phyloP scores from a whole-genome alignment of 108 stramenopile species.

The Poteriospumella lacustris region DNA sequence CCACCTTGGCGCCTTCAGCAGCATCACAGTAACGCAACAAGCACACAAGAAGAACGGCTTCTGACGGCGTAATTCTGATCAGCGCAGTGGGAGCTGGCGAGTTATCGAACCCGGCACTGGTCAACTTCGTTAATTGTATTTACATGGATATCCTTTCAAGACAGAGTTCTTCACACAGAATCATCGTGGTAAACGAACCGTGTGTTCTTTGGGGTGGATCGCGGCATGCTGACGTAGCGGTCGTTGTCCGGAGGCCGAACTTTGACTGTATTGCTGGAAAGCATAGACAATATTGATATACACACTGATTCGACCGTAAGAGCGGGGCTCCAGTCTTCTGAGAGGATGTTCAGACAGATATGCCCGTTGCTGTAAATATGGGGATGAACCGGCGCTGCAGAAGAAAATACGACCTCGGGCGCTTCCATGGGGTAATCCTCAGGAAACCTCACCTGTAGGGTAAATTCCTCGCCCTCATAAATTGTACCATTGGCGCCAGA shows the following conservation, averaged over 20 bases:
- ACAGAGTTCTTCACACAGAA: constrained; percentile 22
- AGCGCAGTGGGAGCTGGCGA: too few species aligned
- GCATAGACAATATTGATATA: constrained; percentile 47
- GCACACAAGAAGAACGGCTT: too few species aligned
- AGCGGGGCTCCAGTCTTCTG: constrained; percentile 47
- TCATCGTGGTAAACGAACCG: constrained; percentile 47
- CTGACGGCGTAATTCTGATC: too few species aligned
- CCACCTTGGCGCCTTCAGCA: too few species aligned
- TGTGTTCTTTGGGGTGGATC: constrained; percentile 40
- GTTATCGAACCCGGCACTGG: too few species aligned
- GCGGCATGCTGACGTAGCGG: constrained; percentile 33
- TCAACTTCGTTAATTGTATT: too few species aligned
- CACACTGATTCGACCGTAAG: constrained; percentile 47
- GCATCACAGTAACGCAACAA: too few species aligned
- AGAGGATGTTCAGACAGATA: constrained; percentile 48
- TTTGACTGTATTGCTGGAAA: constrained; percentile 40
- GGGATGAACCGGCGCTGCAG: constrained; percentile 34
- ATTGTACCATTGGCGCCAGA: neutral
- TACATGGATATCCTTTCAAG: too few species aligned
- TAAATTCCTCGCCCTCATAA: neutral
- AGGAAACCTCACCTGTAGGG: neutral
- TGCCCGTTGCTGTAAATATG: constrained; percentile 50
- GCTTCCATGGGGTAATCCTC: constrained; percentile 10
- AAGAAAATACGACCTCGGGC: neutral
- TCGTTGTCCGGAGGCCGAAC: constrained; percentile 42